Evolutionary conservation across 176 grass and related monocot genomes (phyloP), one percentile per base, ranked within the genome.

Genomic region (Cymbopogon citratus): DNA sequence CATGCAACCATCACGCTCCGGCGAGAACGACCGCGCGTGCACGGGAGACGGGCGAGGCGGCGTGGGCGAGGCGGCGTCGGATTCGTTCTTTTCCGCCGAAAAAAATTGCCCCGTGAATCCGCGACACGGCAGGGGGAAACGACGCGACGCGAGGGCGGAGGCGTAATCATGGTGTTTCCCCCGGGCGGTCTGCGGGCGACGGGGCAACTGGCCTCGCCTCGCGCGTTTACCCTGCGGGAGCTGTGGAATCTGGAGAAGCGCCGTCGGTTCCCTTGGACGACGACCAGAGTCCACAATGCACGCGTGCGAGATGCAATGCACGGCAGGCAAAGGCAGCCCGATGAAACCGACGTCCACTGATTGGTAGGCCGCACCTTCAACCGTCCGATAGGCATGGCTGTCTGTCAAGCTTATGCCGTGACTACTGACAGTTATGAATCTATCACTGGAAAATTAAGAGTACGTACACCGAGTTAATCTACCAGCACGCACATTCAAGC

Each of bases 21-120:
- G 15, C 28, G 72, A 86, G 67, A 59, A 66, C 61, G 84, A 81
- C 70, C 70, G 23, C 84, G 43, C 85, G 25, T 27, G 69, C 68
- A 41, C 38, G 40, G 49, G 1, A n/a, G 25, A 26, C 61, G 65
- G 18, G 21, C 46, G 56, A 26, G 52, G 15, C 76, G 75, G 62
- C 57, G 60, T 33, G 1, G 31, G n/a, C n/a, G n/a, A n/a, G n/a
- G n/a, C 28, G 34, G 36, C 11, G 12, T 45, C 76, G 18, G 21
- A 15, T 19, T 72, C 16, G 56, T 12, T 21, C 19, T 38, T 38
- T 36, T 7, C 18, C 73, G 35, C 12, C 39, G 19, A n/a, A n/a
- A n/a, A n/a, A n/a, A n/a, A n/a, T 10, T 71, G 79, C 79, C 52
- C 65, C 41, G 73, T 77, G 73, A 87, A 64, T 43, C 36, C 56